A percentile compares a stretch with the other conserved stretches of the same genome.
Conservation (phyloP, 1,139 yeast genomes). For the Debaryomycetaceae sp. region DNA sequence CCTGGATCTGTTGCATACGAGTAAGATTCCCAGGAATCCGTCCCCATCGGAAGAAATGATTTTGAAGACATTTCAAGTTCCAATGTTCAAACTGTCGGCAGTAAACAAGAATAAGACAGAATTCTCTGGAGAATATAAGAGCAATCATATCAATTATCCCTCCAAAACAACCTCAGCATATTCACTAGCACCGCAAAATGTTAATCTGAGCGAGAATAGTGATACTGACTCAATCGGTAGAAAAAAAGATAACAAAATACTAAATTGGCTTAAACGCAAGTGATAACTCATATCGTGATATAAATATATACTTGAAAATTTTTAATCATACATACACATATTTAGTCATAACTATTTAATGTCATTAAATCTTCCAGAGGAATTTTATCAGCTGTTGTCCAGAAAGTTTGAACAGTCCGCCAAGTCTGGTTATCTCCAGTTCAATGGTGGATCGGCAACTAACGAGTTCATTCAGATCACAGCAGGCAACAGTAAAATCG, state of each 20-base stretch:
- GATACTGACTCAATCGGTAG: conserved; percentile 2
- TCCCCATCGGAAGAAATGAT: background rate
- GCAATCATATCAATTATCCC: background rate
- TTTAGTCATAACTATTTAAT: conserved; percentile 8
- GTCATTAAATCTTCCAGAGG: conserved; percentile 21
- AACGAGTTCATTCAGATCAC: conserved; percentile 17
- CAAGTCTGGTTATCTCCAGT: conserved; percentile 20
- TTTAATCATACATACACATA: background rate
- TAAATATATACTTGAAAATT: background rate
- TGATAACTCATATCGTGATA: conserved; percentile 1
- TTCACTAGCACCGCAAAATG: background rate
- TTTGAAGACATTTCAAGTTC: background rate
- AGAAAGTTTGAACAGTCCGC: conserved; percentile 28
- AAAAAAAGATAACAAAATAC: conserved; percentile 12
- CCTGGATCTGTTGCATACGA: background rate
- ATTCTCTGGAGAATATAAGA: background rate
- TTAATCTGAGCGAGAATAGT: no score
- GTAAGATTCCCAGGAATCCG: background rate
- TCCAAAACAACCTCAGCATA: background rate
- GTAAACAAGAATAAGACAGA: background rate
- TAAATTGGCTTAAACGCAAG: conserved; percentile 16
- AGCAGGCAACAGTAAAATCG: conserved; percentile 16
- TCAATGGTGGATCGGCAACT: conserved; percentile 28
- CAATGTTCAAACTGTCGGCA: background rate
- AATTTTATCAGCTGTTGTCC: conserved; percentile 21